These are phyloP conservation scores for Symbiodinium pilosum DNA, from an alignment of 73 alveolate genomes.

Conservation along the genomic window DNA sequence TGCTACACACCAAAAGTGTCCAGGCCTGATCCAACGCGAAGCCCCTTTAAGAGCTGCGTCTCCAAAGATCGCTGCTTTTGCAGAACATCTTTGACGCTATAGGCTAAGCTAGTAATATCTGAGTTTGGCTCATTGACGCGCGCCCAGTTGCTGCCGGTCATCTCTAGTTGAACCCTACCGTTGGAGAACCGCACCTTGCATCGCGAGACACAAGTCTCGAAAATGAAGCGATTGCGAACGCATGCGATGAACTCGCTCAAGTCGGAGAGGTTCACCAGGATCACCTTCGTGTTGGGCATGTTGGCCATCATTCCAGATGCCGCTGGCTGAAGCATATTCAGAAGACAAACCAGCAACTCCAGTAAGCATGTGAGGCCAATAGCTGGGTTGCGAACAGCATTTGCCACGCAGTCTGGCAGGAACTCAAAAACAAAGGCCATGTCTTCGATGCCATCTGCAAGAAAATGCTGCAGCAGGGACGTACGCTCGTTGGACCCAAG, in stretches of 20 bases:
- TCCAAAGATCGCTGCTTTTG: slow-evolving; percentile 70
- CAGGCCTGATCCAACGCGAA: neutral
- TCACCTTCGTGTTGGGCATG: slow-evolving; percentile 22
- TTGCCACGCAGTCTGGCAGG: slow-evolving; percentile 81
- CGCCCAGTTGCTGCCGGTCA: slow-evolving; percentile 94
- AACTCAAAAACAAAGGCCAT: slow-evolving; percentile 78
- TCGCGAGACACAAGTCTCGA: slow-evolving; percentile 43
- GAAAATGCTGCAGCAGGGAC: slow-evolving; percentile 43
- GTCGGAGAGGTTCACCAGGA: slow-evolving; percentile 78
- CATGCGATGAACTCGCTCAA: slow-evolving; percentile 92
- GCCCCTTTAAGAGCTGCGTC: slow-evolving; percentile 49
- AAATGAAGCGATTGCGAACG: slow-evolving; percentile 75
- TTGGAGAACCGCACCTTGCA: slow-evolving; percentile 64
- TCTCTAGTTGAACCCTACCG: slow-evolving; percentile 75
- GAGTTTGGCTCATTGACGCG: slow-evolving; percentile 85
- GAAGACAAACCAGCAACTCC: slow-evolving; percentile 57
- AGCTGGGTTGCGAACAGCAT: slow-evolving; percentile 74
- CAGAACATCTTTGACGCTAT: slow-evolving; percentile 83
- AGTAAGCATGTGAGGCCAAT: slow-evolving; percentile 71
- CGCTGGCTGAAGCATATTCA: slow-evolving; percentile 86
- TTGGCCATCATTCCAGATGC: slow-evolving; percentile 77
- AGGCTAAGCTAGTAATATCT: slow-evolving; percentile 74
- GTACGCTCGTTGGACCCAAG: slow-evolving; percentile 39
- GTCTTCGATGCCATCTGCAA: slow-evolving; percentile 84
- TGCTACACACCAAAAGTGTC: neutral